Conservation (phyloP, 1,284 basidiomycete species). For the Wolfiporia cocos region DNA sequence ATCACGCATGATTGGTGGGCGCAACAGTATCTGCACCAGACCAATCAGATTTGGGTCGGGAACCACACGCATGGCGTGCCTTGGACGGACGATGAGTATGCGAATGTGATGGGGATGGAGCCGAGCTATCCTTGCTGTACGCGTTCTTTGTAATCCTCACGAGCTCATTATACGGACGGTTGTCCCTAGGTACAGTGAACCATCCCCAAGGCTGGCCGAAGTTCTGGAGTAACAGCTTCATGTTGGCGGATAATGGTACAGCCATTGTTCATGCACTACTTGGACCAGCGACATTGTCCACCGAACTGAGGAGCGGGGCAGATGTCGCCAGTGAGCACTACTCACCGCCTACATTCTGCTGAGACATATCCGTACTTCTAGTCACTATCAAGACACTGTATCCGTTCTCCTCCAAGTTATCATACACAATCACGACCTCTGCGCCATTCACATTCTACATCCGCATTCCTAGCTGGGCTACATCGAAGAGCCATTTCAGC, state of each 20-base stretch:
- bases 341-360: background rate
- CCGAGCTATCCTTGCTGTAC: conserved; percentile 28
- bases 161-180: background rate
- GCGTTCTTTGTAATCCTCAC: background rate
- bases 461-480: conserved; percentile 52
- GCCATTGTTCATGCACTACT: conserved; percentile 51
- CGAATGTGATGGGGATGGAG: conserved; percentile 45
- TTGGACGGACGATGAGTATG: conserved; percentile 29
- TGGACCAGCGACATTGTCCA: conserved; percentile 43
- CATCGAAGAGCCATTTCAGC: conserved; percentile 31
- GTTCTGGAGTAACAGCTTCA: conserved; percentile 53
- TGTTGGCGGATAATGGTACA: conserved; percentile 40
- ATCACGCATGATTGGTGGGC: conserved; percentile 47
- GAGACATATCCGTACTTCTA: conserved; percentile 41
- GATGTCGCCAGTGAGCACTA: conserved; percentile 5
- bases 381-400: conserved; percentile 48
- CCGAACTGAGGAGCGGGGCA: conserved; percentile 37
- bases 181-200: conserved; percentile 40
- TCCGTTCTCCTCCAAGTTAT: conserved; percentile 49
- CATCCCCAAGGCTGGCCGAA: conserved; percentile 59
- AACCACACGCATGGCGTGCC: conserved; percentile 41
- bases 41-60: conserved; percentile 52
- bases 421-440: conserved; percentile 41
- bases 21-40: conserved; percentile 54
- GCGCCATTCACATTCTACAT: conserved; percentile 48